Conservation (phyloP, 2,329 filamentous ascomycete genomes). For the Macrophomina tecta region DNA sequence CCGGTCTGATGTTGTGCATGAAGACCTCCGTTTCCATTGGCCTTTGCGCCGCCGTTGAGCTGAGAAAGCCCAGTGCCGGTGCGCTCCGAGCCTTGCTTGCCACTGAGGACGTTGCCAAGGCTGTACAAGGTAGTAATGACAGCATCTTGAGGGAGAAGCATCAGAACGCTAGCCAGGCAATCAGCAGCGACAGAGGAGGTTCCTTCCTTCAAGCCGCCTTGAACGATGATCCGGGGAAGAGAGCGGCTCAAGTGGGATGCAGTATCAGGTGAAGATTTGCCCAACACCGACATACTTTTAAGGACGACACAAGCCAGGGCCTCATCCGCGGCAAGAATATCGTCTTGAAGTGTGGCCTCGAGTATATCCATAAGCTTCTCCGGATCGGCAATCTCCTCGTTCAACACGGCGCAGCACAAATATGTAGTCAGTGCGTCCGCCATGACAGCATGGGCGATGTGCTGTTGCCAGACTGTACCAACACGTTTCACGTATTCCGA, state of each 20-base stretch:
- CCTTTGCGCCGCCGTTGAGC: constrained; percentile 52
- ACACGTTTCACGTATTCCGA: constrained; percentile 84
- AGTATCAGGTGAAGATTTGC: constrained; percentile 73
- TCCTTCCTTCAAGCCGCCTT: constrained; percentile 72
- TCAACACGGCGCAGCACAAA: constrained; percentile 81
- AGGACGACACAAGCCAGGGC: constrained; percentile 78
- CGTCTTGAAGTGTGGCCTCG: constrained; percentile 79
- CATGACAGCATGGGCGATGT: constrained; percentile 84
- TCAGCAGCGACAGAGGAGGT: constrained; percentile 81
- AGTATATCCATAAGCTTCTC: constrained; percentile 85
- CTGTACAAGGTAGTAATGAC: constrained; percentile 96
- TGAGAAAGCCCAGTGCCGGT: constrained; percentile 51
- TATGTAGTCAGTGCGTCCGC: constrained; percentile 81
- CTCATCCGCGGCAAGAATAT: constrained; percentile 80
- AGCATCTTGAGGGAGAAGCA: constrained; percentile 85
- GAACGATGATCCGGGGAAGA: constrained; percentile 85
- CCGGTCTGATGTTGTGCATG: constrained; percentile 62
- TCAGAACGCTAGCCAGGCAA: constrained; percentile 81
- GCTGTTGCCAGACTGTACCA: constrained; percentile 85
- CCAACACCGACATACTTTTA: constrained; percentile 80
- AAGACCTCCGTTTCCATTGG: constrained; percentile 45
- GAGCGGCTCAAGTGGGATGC: constrained; percentile 79
- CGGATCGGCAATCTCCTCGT: constrained; percentile 79
- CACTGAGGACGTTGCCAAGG: constrained; percentile 91
- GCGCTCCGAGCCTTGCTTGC: constrained; percentile 63